Percentiles rank a stretch among this genome's conserved stretches.
Conservation (phyloP, 2,329 filamentous ascomycete species). For the Cladosporium sp. region DNA sequence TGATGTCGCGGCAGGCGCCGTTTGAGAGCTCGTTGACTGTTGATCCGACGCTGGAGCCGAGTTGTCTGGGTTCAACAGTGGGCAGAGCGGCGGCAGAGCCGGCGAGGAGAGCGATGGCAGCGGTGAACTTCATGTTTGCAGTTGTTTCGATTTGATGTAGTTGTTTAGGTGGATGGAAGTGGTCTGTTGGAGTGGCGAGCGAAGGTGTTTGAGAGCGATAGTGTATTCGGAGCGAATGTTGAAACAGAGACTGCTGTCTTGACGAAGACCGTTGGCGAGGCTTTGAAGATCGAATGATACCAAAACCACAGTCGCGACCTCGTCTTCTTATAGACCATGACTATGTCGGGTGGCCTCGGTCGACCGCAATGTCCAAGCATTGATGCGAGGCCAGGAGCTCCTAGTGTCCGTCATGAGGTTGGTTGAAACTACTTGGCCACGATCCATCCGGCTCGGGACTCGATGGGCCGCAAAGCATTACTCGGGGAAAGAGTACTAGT, state of each 20-base stretch:
- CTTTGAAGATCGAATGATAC: neutral
- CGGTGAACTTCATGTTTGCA: constrained; percentile 11
- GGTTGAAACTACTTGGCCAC: neutral
- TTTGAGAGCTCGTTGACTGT: constrained; percentile 19
- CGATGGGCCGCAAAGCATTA: neutral
- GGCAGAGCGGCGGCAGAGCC: constrained; percentile 6
- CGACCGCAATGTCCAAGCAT: neutral
- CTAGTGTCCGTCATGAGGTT: constrained; percentile 1
- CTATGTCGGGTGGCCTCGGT: neutral
- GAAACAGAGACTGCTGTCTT: neutral
- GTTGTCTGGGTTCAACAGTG: constrained; percentile 7
- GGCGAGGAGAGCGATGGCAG: constrained; percentile 7
- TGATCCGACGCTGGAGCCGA: neutral
- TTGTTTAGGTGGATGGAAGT: neutral
- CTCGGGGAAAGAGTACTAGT: neutral
- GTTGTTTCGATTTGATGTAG: neutral
- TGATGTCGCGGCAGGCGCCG: constrained; percentile 44
- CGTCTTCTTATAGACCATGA: neutral
- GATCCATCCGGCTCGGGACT: neutral
- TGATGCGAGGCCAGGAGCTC: neutral
- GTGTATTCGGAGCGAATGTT: constrained; percentile 5
- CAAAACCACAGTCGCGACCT: neutral
- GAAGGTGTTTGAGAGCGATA: neutral
- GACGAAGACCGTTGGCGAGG: neutral
- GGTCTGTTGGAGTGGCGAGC: neutral